Base-by-base conservation (phyloP, 495 filamentous ascomycete genomes). In the Thozetella sp. region DNA sequence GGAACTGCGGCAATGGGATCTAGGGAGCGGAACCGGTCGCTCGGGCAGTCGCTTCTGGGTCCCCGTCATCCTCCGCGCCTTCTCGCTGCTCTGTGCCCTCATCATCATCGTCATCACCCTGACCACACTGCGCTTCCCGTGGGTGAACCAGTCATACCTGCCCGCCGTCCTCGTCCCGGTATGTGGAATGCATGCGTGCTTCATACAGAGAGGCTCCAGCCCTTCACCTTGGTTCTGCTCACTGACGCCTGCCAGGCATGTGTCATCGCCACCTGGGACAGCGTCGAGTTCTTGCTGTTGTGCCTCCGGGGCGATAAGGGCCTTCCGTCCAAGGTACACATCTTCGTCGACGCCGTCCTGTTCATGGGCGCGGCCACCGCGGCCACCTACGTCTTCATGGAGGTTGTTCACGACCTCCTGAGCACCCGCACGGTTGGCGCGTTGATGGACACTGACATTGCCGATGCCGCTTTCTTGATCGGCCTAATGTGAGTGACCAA, bases 1-100 rank as follows among this genome's bases (percentile, higher is more conserved):
- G 20, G 60, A 70, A 26, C 58, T 62, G 11, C 12, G 48, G 2
- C 68, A 68, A 52, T 68, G 68, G 63, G 54, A 56, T 15, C 54
- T 62, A 22, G 17, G 56, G n/a, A 19, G 61, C 26, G 45, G 58
- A 17, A 26, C 56, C 20, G 53, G 57, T 53, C 25, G 53, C 2
- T 53, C 52, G 15, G 27, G 61, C n/a, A 55, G 45, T 22, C 53
- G 51, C 17, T 66, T 67, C 37, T 34, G 58, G 27, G 53, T 50
- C n/a, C 55, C 46, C 40, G 9, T 63, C 20, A 26, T 63, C 53
- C 56, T 70, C n/a, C 57, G 65, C 6, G 53, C 27, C 23, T 23
- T 59, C 10, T 67, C 65, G 23, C 46, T 63, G n/a, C 15, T 51
- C 25, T 22, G 61, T 23, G 65, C 65, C 20, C 13, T 65, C 25